These are phyloP conservation scores for Ascochyta pisi DNA, from an alignment of 2,329 filamentous ascomycete species.

Conservation along the genomic window DNA sequence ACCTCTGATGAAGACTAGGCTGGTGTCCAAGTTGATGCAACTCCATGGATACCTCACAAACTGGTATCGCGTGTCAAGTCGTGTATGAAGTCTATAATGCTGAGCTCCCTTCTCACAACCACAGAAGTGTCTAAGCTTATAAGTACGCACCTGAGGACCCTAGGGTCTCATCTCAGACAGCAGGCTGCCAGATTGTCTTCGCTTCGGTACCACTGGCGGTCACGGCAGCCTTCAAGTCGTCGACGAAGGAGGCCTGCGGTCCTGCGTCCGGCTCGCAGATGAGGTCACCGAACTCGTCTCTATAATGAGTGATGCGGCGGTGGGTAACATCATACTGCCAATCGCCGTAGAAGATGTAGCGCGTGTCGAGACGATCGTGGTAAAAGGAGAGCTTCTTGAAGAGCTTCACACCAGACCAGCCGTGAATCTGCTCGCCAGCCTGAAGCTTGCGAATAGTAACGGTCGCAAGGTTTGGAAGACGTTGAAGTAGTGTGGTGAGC, in stretches of 20 bases:
- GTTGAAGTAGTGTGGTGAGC: conserved; percentile 14
- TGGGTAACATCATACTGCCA: conserved; percentile 30
- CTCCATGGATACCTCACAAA: not conserved
- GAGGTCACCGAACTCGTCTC: conserved; percentile 26
- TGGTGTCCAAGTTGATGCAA: not conserved
- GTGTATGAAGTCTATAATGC: not conserved
- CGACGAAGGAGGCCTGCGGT: conserved; percentile 20
- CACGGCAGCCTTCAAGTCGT: conserved; percentile 24
- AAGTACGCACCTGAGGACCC: not conserved
- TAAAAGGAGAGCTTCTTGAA: conserved; percentile 25
- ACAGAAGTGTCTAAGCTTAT: not conserved
- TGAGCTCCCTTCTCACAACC: not conserved
- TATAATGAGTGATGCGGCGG: conserved; percentile 16
- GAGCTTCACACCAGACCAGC: conserved; percentile 9
- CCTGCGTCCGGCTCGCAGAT: conserved; percentile 16
- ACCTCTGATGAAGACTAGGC: not conserved
- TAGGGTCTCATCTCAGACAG: not conserved
- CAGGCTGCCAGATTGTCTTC: not conserved
- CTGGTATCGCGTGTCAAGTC: too few species aligned
- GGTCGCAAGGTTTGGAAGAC: conserved; percentile 15
- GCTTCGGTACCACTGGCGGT: not conserved
- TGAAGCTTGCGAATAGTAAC: conserved; percentile 24
- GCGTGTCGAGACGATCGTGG: conserved; percentile 9
- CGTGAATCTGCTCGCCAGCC: conserved; percentile 25
- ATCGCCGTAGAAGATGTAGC: conserved; percentile 25